A percentile compares a stretch with the other conserved stretches of the same genome.
Evolutionary conservation across 768 basidiomycete genomes (phyloP).

Genomic region (Paxillus involutus): DNA sequence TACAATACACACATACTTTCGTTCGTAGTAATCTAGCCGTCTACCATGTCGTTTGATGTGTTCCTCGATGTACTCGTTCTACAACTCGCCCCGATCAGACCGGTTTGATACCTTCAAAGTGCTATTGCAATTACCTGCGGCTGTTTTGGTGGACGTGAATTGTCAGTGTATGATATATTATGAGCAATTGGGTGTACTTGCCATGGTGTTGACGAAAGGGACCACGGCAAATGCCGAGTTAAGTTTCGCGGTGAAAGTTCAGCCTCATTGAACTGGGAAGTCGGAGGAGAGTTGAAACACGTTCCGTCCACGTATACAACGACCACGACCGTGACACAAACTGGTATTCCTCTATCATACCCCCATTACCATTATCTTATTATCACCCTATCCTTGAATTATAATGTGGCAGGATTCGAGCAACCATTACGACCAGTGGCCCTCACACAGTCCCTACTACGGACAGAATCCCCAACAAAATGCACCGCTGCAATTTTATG

Average conservation of each 20-base stretch:
- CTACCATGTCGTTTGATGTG: conserved; percentile 96
- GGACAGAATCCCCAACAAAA: conserved; percentile 45
- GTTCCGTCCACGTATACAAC: conserved; percentile 12
- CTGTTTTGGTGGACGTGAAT: conserved; percentile 32
- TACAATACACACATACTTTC: conserved; percentile 60
- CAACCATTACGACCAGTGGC: conserved; percentile 56
- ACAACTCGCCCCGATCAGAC: conserved; percentile 11
- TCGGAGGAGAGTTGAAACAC: background rate
- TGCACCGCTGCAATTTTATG: conserved; percentile 75
- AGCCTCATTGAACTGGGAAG: background rate
- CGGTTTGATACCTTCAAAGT: background rate
- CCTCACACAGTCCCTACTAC: conserved; percentile 62
- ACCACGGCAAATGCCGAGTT: conserved; percentile 29
- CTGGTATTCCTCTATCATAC: background rate
- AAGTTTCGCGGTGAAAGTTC: background rate
- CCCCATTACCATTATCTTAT: background rate
- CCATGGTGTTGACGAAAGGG: conserved; percentile 20
- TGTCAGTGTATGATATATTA: conserved; percentile 10
- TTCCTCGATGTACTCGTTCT: conserved; percentile 99
- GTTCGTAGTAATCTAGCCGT: conserved; percentile 93
- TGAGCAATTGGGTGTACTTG: conserved; percentile 10
- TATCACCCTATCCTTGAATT: background rate
- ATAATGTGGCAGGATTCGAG: conserved; percentile 77
- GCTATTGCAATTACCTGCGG: conserved; percentile 54
- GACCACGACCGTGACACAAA: background rate